A percentile compares a stretch with the other conserved stretches of the same genome.
Evolutionary conservation across 805 yeast species (phyloP).

Genomic region (Wickerhamiella azyma): DNA sequence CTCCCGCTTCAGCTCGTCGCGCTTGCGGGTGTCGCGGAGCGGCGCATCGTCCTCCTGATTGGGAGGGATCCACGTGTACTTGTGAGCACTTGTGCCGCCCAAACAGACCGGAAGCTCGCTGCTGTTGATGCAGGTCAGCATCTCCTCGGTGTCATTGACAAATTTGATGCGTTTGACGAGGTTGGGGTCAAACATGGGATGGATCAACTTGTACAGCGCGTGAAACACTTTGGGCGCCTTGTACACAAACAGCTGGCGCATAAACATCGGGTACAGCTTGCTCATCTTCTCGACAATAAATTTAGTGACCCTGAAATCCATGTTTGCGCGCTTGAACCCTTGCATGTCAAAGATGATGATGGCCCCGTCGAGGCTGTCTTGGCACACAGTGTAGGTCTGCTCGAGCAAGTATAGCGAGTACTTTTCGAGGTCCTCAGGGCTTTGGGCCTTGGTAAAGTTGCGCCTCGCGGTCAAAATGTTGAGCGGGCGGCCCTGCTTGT

Average conservation of each 20-base stretch:
- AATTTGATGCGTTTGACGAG: slow-evolving; percentile 84
- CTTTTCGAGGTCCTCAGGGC: slow-evolving; percentile 51
- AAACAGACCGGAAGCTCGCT: slow-evolving; percentile 51
- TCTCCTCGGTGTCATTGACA: slow-evolving; percentile 56
- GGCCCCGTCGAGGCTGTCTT: slow-evolving; percentile 51
- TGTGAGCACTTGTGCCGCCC: slow-evolving; percentile 58
- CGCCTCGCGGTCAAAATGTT: slow-evolving; percentile 36
- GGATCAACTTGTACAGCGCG: slow-evolving; percentile 86
- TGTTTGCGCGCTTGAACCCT: slow-evolving; percentile 65
- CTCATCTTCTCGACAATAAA: slow-evolving; percentile 74
- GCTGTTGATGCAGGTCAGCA: slow-evolving; percentile 45
- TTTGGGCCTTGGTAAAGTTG: slow-evolving; percentile 57
- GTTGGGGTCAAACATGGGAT: slow-evolving; percentile 92
- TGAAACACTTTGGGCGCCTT: slow-evolving; percentile 96
- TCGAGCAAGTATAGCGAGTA: slow-evolving; percentile 57
- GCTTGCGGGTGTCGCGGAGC: slow-evolving; percentile 33
- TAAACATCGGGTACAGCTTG: slow-evolving; percentile 90
- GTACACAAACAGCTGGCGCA: slow-evolving; percentile 77
- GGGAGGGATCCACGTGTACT: slow-evolving; percentile 50
- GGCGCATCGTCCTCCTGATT: slow-evolving; percentile 41
- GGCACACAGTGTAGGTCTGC: slow-evolving; percentile 45
- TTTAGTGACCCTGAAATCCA: slow-evolving; percentile 69
- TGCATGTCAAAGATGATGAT: slow-evolving; percentile 61
- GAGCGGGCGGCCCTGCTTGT: slow-evolving; percentile 3
- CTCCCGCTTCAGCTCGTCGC: slow-evolving; percentile 33